Evolutionary conservation across 495 filamentous ascomycete species (phyloP), one percentile per base, ranked within the genome.

Genomic region (Astrothelium macrocarpum): DNA sequence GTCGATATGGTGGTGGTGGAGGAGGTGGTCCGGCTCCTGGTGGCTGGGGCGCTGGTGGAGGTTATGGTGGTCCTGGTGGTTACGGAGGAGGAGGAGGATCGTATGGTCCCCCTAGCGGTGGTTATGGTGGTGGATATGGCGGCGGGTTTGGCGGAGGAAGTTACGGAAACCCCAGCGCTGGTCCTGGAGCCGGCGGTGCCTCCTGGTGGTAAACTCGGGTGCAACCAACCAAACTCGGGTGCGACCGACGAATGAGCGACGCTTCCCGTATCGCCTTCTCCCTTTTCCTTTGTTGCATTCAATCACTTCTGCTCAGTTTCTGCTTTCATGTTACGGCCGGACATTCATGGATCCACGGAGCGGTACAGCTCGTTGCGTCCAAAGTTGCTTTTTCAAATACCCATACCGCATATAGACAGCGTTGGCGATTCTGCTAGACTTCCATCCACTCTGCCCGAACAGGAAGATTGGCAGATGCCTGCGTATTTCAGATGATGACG

Each of bases 171-270:
- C 90, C 90, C 63, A 87, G 87, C 62, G 49, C 5, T 16, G 90
- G 90, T 70, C 80, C 86, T 68, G 88, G 86, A 64, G 49, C 9
- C 16, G 88, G 88, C 68, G 88, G 89, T 75, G 90, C 85, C 66
- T 92, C 87, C 67, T 98, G 94, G 94, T 98, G 93, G 94, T 97
- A 96, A 82, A 85, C 65, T 26, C 23, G 28, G 25, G 39, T 25
- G 46, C 18, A 32, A 20, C n/a, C 49, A 18, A 34, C 32, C n/a
- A n/a, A 61, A 59, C 65, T 26, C 23, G 28, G 25, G 39, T 25
- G 46, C 18, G 20, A 20, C n/a, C 49, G n/a, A 34, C 32, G 29
- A 32, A 11, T 46, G 45, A 28, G 34, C 32, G n/a, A n/a, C 9
- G 18, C n/a, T 7, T 63, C 10, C n/a, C 26, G n/a, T 26, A 25